phyloP scores from a whole-genome alignment of 495 filamentous ascomycete genomes.

The Penicillium bialowiezense region DNA sequence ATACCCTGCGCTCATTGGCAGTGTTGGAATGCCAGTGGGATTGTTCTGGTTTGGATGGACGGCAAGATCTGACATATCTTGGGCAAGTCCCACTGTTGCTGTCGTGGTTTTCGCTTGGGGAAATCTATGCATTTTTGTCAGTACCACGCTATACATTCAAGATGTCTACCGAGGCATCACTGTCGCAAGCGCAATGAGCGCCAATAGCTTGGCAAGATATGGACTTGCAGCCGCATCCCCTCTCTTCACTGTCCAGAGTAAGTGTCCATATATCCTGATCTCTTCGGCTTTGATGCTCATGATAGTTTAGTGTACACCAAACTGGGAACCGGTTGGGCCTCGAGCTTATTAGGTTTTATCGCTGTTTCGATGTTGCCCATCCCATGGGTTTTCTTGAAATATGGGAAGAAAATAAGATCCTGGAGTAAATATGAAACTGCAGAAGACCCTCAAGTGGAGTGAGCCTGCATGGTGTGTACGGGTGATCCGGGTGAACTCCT shows the following conservation, averaged over 20 bases:
- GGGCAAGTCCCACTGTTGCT: conserved; percentile 46
- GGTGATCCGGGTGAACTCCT: too few relatives aligned
- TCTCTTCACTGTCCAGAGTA: conserved; percentile 58
- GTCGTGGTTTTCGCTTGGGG: conserved; percentile 66
- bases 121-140: conserved; percentile 57
- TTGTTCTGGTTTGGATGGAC: conserved; percentile 53
- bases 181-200: conserved; percentile 23
- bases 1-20: conserved; percentile 57
- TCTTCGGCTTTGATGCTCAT: too few relatives aligned
- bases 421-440: conserved; percentile 15
- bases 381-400: conserved; percentile 35
- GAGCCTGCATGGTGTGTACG: too few relatives aligned
- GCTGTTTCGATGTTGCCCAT: conserved; percentile 54
- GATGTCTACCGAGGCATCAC: conserved; percentile 52
- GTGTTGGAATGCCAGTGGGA: conserved; percentile 49
- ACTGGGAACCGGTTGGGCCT: conserved; percentile 58
- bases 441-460: background rate
- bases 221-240: conserved; percentile 61
- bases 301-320: conserved; percentile 50
- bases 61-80: conserved; percentile 26
- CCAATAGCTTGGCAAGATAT: conserved; percentile 63
- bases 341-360: conserved; percentile 56
- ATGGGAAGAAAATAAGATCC: conserved; percentile 11
- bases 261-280: too few relatives aligned
- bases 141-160: conserved; percentile 46